phyloP scores from a whole-genome alignment of 331 rosid species.

The Malus hybrid region DNA sequence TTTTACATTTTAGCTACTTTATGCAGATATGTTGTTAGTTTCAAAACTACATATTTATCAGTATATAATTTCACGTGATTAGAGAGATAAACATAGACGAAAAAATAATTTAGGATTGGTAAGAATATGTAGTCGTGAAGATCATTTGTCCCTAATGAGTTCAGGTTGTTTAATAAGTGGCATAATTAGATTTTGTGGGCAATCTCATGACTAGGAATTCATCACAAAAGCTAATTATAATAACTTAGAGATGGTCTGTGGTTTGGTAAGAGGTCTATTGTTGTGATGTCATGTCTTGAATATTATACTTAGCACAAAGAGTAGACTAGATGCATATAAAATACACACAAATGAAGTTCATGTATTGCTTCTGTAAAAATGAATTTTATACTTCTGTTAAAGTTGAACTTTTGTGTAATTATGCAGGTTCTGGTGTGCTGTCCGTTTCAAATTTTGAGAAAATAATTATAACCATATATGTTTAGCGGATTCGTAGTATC shows the following conservation, averaged over 20 bases:
- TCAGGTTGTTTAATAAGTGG: background rate
- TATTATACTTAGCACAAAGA: constrained; percentile 8
- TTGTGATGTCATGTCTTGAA: constrained; percentile 10
- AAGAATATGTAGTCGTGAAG: background rate
- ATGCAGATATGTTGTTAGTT: background rate
- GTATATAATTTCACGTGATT: background rate
- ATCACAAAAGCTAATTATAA: background rate
- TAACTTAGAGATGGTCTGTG: constrained; percentile 1
- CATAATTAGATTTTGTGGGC: constrained; percentile 17
- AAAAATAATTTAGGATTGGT: background rate
- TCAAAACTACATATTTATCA: background rate
- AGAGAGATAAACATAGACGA: background rate
- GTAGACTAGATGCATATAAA: background rate
- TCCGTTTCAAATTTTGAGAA: constrained; percentile 24
- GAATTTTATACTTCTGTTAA: background rate
- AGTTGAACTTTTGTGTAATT: too few species aligned
- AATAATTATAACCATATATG: constrained; percentile 21
- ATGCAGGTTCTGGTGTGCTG: constrained; percentile 8
- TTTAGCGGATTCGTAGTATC: too few species aligned
- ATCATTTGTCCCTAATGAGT: background rate
- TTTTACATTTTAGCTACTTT: background rate
- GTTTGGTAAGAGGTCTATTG: constrained; percentile 22
- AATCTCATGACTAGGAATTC: background rate
- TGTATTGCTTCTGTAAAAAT: background rate
- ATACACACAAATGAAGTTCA: background rate